Percentiles rank a stretch among this genome's conserved stretches.
Conservation (phyloP, 257 asterid species). For the Solanum ossicruentum region DNA sequence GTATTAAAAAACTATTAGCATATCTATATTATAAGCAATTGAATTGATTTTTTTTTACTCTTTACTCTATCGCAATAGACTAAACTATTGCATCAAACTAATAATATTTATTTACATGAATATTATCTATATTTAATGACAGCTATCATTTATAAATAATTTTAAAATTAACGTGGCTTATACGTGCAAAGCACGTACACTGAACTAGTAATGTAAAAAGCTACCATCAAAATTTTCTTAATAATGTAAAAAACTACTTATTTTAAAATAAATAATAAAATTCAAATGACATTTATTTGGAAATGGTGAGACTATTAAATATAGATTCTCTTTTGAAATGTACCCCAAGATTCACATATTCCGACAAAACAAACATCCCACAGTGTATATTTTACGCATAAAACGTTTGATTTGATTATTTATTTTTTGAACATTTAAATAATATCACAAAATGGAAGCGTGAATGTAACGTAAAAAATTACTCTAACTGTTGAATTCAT, state of each 20-base stretch:
- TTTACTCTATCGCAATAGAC: too few species aligned
- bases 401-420: not conserved
- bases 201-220: too few species aligned
- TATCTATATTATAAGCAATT: too few species aligned
- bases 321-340: not conserved
- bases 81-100: too few species aligned
- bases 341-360: not conserved
- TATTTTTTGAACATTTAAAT: not conserved
- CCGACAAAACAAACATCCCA: not conserved
- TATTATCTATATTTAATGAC: too few species aligned
- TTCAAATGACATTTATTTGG: not conserved
- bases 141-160: too few species aligned
- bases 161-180: too few species aligned
- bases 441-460: not conserved
- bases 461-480: not conserved
- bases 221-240: too few species aligned
- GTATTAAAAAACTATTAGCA: too few species aligned
- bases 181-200: too few species aligned
- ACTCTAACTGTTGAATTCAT: not conserved
- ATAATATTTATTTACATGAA: too few species aligned
- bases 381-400: not conserved
- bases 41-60: too few species aligned
- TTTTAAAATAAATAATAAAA: not conserved
- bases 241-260: not conserved
- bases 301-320: not conserved